Evolutionary conservation across 139 green algal genomes (phyloP).

Genomic region (Picochlorum sp.): DNA sequence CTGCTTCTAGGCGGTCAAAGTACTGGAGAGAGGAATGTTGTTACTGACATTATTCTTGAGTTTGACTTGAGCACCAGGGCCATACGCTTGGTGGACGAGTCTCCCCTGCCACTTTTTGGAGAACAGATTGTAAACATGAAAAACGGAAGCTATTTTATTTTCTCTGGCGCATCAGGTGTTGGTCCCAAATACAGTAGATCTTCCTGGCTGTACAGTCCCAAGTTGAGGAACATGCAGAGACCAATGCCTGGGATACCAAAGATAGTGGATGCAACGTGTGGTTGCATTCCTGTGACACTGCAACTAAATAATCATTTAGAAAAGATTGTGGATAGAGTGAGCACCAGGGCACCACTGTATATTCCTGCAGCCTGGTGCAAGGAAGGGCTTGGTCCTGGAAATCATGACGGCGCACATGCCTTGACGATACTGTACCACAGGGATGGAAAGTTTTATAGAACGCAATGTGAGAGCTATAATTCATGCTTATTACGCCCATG

Average conservation of each 20-base stretch:
- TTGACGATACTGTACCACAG: neutral
- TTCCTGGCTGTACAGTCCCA: neutral
- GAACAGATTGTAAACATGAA: neutral
- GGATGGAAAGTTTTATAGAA: neutral
- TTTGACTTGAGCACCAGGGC: neutral
- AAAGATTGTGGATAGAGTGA: neutral
- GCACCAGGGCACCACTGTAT: neutral
- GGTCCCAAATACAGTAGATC: neutral
- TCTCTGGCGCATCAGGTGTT: neutral
- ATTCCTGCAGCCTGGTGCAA: neutral
- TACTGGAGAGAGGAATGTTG: neutral
- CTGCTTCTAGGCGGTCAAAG: neutral
- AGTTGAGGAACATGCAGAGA: neutral
- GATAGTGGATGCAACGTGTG: neutral
- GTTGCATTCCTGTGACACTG: neutral
- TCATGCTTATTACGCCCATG: neutral
- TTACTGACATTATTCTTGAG: neutral
- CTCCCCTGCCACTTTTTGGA: neutral
- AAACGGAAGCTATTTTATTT: neutral
- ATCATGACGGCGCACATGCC: neutral
- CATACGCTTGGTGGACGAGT: neutral
- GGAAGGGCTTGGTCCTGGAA: neutral
- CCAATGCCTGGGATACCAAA: neutral
- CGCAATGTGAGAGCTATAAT: neutral
- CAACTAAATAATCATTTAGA: neutral